These are phyloP conservation scores for Schwanniomyces yamadae DNA, from an alignment of 805 yeast genomes.

Conservation along the genomic window DNA sequence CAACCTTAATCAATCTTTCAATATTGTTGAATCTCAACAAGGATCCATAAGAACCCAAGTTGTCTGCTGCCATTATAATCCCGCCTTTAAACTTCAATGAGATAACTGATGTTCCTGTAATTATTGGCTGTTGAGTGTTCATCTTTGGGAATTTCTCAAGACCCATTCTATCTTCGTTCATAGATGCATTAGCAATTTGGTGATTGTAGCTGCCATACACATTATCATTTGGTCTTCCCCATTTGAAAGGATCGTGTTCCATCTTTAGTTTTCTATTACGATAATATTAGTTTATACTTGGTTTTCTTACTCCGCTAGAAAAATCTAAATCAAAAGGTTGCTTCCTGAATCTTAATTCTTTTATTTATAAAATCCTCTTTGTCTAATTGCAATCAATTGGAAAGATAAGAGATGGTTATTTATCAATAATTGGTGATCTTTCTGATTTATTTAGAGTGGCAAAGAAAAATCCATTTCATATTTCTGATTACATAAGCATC, in stretches of 20 bases:
- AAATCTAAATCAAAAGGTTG: too few species aligned
- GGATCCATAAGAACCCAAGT: conserved; percentile 89
- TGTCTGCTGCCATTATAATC: conserved; percentile 92
- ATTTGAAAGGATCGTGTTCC: conserved; percentile 92
- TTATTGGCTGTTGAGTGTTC: conserved; percentile 92
- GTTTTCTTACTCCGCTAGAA: too few species aligned
- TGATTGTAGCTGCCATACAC: conserved; percentile 80
- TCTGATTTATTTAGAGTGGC: too few species aligned
- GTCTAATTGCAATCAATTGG: too few species aligned
- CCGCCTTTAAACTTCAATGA: conserved; percentile 90
- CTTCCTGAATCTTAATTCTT: too few species aligned
- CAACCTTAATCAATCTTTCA: conserved; percentile 83
- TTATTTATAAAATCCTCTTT: too few species aligned
- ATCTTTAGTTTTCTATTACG: conserved; percentile 35
- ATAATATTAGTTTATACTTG: too few species aligned
- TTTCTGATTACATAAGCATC: too few species aligned
- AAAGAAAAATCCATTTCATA: too few species aligned
- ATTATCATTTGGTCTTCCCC: conserved; percentile 93
- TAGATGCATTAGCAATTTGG: conserved; percentile 64
- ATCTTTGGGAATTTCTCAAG: conserved; percentile 55
- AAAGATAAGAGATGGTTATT: too few species aligned
- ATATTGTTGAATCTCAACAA: conserved; percentile 80
- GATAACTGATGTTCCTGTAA: conserved; percentile 94
- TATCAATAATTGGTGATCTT: too few species aligned
- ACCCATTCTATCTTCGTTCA: conserved; percentile 15